phyloP scores from a whole-genome alignment of 2,329 filamentous ascomycete species.

The Alternaria sp. region DNA sequence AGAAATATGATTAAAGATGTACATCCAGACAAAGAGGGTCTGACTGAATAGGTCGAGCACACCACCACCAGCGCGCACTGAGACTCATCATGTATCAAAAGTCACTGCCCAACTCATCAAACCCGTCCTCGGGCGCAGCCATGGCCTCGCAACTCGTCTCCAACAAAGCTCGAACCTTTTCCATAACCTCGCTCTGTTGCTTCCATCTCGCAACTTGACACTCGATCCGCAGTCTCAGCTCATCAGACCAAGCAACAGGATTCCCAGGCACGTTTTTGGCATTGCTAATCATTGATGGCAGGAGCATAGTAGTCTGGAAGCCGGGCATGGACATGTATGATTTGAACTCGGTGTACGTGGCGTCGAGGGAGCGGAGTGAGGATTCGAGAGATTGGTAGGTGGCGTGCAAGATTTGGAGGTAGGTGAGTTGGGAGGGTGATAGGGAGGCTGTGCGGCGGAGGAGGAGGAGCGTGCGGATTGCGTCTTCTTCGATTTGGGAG shows the following conservation, averaged over 20 bases:
- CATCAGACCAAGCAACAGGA: slow-evolving; percentile 37
- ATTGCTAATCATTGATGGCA: slow-evolving; percentile 4
- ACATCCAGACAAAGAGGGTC: not conserved
- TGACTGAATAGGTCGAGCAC: too few species aligned
- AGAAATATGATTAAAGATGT: not conserved
- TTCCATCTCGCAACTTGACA: slow-evolving; percentile 33
- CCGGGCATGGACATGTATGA: slow-evolving; percentile 21
- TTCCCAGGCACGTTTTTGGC: slow-evolving; percentile 19
- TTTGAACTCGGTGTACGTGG: slow-evolving; percentile 23
- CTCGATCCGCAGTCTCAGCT: slow-evolving; percentile 19
- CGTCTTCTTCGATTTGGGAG: slow-evolving; percentile 28
- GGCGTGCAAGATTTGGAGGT: slow-evolving; percentile 27
- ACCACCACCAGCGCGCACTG: not conserved
- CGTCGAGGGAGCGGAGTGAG: slow-evolving; percentile 17
- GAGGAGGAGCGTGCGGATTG: slow-evolving; percentile 26
- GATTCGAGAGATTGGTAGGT: slow-evolving; percentile 31
- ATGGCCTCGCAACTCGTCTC: slow-evolving; percentile 29
- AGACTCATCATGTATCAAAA: slow-evolving; percentile 4
- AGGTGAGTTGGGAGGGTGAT: slow-evolving; percentile 16
- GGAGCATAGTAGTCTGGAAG: slow-evolving; percentile 3
- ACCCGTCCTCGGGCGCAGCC: slow-evolving; percentile 35
- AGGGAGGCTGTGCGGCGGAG: slow-evolving; percentile 38
- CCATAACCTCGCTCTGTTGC: slow-evolving; percentile 24
- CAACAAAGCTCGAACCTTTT: slow-evolving; percentile 30
- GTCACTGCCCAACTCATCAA: slow-evolving; percentile 32